phyloP scores from a whole-genome alignment of 202 grass and related monocot species.

The Zizania palustris region DNA sequence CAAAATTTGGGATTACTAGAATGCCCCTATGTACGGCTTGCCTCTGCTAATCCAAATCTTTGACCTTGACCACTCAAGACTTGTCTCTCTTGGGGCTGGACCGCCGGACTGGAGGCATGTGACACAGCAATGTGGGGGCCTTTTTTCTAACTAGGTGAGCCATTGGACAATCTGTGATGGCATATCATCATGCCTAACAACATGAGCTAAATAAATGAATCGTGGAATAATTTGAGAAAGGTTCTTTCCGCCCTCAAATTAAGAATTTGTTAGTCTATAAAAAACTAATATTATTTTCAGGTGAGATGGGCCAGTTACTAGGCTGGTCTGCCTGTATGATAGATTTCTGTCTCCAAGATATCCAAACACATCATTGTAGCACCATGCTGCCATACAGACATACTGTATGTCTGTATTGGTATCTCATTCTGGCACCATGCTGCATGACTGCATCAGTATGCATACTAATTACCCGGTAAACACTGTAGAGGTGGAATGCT shows the following conservation, averaged over 20 bases:
- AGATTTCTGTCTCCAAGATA: neutral
- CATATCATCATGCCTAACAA: no score
- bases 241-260: no score
- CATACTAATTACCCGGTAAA: neutral
- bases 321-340: neutral
- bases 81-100: constrained; percentile 48
- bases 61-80: constrained; percentile 53
- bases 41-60: constrained; percentile 50
- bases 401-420: neutral
- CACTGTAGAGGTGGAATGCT: constrained; percentile 11
- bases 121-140: constrained; percentile 33
- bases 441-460: neutral
- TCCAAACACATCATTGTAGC: constrained; percentile 30
- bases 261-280: no score
- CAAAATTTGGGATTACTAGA: neutral
- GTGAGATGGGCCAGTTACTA: constrained; percentile 1
- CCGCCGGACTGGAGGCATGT: constrained; percentile 46
- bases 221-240: no score
- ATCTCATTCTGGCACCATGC: constrained; percentile 20
- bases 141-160: neutral
- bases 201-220: no score
- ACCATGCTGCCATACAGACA: neutral
- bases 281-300: no score
- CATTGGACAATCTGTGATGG: no score
- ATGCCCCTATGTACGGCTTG: constrained; percentile 25